Conservation (phyloP, 306 rosid genomes). For the Cucumis hystrix region DNA sequence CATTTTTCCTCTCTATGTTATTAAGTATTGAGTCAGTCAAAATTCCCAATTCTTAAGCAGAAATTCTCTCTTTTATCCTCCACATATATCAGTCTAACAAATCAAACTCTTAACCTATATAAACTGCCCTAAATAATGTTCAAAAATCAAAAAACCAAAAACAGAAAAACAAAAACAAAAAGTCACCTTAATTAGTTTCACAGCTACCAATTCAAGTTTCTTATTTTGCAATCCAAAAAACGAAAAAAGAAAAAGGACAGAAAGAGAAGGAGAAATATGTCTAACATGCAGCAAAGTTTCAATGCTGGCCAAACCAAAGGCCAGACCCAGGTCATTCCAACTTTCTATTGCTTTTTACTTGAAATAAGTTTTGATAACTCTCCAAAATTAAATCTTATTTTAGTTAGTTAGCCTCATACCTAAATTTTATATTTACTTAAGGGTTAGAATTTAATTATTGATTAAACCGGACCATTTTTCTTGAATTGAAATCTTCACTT, state of each 20-base stretch:
- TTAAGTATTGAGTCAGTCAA: not conserved
- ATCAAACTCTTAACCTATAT: not conserved
- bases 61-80: not conserved
- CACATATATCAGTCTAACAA: not conserved
- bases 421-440: too few species aligned
- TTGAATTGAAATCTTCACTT: too few species aligned
- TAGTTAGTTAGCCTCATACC: too few species aligned
- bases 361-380: too few species aligned
- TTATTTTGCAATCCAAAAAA: not conserved
- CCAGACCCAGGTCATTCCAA: constrained; percentile 10
- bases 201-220: not conserved
- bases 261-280: constrained; percentile 19
- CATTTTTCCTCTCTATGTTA: not conserved
- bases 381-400: too few species aligned
- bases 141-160: not conserved
- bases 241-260: not conserved
- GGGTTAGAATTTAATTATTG: too few species aligned
- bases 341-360: not conserved
- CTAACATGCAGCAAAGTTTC: constrained; percentile 34
- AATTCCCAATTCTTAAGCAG: not conserved
- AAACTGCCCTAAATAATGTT: not conserved
- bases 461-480: too few species aligned
- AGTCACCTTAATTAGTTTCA: not conserved
- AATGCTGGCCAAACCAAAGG: constrained; percentile 27
- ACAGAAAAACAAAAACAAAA: too few species aligned